Evolutionary conservation across 805 yeast species (phyloP).

Genomic region (Lachancea meyersii): DNA sequence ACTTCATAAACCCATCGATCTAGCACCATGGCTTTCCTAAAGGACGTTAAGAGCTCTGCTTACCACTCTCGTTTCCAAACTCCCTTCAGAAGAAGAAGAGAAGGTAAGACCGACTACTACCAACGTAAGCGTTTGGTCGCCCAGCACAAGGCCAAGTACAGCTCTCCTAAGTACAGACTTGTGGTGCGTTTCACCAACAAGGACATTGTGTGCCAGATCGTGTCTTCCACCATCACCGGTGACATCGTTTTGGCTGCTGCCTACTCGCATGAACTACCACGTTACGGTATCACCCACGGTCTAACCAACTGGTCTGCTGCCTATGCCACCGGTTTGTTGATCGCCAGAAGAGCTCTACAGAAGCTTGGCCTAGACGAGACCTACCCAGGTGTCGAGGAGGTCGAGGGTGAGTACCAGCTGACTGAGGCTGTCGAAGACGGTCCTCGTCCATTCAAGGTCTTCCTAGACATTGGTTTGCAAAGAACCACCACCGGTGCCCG

Average conservation of each 20-base stretch:
- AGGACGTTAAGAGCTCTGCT: conserved; percentile 72
- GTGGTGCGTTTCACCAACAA: conserved; percentile 99
- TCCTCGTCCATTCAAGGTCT: conserved; percentile 99
- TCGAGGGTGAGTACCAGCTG: conserved; percentile 97
- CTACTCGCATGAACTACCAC: conserved; percentile 97
- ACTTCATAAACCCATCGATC: neutral
- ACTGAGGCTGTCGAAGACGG: conserved; percentile 99
- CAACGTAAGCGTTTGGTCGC: conserved; percentile 99
- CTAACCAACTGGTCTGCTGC: conserved; percentile 99
- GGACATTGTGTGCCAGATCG: conserved; percentile 96
- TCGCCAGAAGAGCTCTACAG: conserved; percentile 98
- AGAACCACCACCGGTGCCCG: conserved; percentile 99
- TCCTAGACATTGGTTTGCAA: conserved; percentile 97
- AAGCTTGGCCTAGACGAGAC: conserved; percentile 98
- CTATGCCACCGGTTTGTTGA: conserved; percentile 95
- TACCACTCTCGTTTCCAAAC: conserved; percentile 99
- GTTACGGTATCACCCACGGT: conserved; percentile 96
- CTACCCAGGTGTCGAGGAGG: conserved; percentile 98
- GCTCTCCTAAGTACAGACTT: conserved; percentile 98
- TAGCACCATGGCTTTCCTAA: conserved; percentile 64
- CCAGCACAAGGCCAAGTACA: conserved; percentile 99
- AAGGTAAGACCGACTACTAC: conserved; percentile 99
- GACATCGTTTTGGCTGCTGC: conserved; percentile 95
- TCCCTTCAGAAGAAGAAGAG: conserved; percentile 99
- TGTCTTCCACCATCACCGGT: conserved; percentile 95